phyloP scores from a whole-genome alignment of 2,329 filamentous ascomycete species.

The Sporothrix variecibatus region DNA sequence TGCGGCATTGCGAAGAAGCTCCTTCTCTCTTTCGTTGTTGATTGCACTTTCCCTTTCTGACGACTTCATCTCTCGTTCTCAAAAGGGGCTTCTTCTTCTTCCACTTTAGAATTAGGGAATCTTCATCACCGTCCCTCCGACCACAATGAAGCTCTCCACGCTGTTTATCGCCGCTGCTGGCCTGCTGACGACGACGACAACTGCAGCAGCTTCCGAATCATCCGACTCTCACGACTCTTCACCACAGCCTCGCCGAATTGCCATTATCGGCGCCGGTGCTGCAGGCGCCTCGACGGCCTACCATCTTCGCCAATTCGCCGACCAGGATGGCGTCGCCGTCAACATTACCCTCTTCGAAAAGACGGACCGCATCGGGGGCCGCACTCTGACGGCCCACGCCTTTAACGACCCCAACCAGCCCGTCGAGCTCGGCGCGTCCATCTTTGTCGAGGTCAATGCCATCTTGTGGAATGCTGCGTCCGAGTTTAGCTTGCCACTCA shows the following conservation, averaged over 20 bases:
- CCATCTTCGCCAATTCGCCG: conserved; percentile 72
- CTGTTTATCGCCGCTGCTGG: not conserved
- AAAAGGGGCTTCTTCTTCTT: not conserved
- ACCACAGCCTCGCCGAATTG: not conserved
- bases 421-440: conserved; percentile 86
- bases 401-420: conserved; percentile 67
- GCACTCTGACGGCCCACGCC: conserved; percentile 79
- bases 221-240: not conserved
- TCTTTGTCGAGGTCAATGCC: conserved; percentile 83
- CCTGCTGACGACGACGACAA: not conserved
- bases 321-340: conserved; percentile 58
- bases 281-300: conserved; percentile 87
- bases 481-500: conserved; percentile 67
- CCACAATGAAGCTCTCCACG: not conserved
- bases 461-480: conserved; percentile 75
- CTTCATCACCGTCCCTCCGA: not conserved
- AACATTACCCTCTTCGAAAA: conserved; percentile 90
- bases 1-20: not conserved
- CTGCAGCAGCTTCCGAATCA: not conserved
- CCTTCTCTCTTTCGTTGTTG: not conserved
- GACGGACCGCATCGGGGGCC: conserved; percentile 75
- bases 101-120: not conserved
- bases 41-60: not conserved
- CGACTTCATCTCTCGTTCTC: not conserved
- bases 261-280: conserved; percentile 70